These are phyloP conservation scores for Turnera subulata DNA, from an alignment of 345 rosid species.

Conservation along the genomic window DNA sequence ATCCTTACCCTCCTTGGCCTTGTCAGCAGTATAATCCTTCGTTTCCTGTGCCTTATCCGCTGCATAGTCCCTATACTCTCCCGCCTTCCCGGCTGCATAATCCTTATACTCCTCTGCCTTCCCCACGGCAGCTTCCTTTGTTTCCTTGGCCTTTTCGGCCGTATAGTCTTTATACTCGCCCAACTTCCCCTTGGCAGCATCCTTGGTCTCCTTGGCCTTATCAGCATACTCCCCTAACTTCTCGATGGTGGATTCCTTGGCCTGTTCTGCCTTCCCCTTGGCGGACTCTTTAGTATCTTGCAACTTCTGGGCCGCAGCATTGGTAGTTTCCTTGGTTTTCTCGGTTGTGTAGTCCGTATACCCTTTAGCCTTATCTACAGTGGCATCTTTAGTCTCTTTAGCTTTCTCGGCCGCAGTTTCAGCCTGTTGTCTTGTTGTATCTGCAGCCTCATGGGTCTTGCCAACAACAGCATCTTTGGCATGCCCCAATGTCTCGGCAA, in stretches of 20 bases:
- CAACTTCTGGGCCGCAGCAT: neutral
- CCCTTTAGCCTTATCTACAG: neutral
- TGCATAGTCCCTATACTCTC: constrained; percentile 22
- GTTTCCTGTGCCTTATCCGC: constrained; percentile 24
- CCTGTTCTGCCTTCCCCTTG: constrained; percentile 8
- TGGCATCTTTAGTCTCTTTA: neutral
- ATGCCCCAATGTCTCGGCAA: constrained; percentile 50
- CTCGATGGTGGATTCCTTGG: constrained; percentile 1
- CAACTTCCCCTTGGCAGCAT: constrained; percentile 24
- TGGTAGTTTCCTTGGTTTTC: neutral
- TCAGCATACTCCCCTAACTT: constrained; percentile 18
- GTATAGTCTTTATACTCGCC: constrained; percentile 15
- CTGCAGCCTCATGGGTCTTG: constrained; percentile 31
- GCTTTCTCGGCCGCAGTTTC: neutral
- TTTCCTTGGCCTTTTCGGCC: constrained; percentile 19
- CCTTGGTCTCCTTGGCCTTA: neutral
- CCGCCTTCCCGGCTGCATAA: constrained; percentile 20
- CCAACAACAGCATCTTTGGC: constrained; percentile 61
- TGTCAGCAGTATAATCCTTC: constrained; percentile 29
- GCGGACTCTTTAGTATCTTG: constrained; percentile 11
- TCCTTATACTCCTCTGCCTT: constrained; percentile 19
- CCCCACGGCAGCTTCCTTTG: constrained; percentile 19
- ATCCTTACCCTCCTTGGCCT: constrained; percentile 29
- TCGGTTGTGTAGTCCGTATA: neutral
- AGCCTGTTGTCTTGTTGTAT: constrained; percentile 6